Conservation (phyloP, 2,329 filamentous ascomycete species). For the Talaromyces sp. region DNA sequence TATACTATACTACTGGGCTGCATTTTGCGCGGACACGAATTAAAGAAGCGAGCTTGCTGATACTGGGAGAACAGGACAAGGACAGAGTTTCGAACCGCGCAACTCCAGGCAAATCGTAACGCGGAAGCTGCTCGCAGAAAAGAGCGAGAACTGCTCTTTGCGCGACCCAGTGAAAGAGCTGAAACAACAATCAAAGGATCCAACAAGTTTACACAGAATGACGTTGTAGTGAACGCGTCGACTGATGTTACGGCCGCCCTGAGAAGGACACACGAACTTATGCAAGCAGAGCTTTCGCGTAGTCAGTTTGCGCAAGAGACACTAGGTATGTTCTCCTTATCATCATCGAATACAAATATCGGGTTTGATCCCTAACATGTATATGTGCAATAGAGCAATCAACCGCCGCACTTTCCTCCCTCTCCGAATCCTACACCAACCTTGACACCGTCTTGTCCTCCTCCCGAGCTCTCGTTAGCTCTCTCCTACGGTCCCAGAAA, state of each 20-base stretch:
- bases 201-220: slow-evolving; percentile 61
- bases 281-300: slow-evolving; percentile 75
- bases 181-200: slow-evolving; percentile 25
- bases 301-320: slow-evolving; percentile 89
- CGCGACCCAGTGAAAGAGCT: slow-evolving; percentile 39
- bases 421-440: slow-evolving; percentile 74
- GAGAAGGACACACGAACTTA: slow-evolving; percentile 77
- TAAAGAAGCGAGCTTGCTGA: neutral
- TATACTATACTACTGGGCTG: neutral
- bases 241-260: slow-evolving; percentile 80
- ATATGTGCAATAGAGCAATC: slow-evolving; percentile 55
- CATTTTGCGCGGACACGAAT: too few relatives aligned
- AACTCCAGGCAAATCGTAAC: slow-evolving; percentile 70
- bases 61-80: slow-evolving; percentile 44
- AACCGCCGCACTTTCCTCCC: slow-evolving; percentile 71
- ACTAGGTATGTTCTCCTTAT: slow-evolving; percentile 45
- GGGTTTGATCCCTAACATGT: slow-evolving; percentile 13
- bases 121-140: slow-evolving; percentile 67
- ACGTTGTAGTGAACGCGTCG: slow-evolving; percentile 68
- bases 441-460: slow-evolving; percentile 72
- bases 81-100: slow-evolving; percentile 71
- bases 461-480: slow-evolving; percentile 69
- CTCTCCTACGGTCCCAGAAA: slow-evolving; percentile 81
- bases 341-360: neutral
- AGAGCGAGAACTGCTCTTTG: slow-evolving; percentile 71